Conservation (phyloP, 345 rosid genomes). For the Carallia brachiata region DNA sequence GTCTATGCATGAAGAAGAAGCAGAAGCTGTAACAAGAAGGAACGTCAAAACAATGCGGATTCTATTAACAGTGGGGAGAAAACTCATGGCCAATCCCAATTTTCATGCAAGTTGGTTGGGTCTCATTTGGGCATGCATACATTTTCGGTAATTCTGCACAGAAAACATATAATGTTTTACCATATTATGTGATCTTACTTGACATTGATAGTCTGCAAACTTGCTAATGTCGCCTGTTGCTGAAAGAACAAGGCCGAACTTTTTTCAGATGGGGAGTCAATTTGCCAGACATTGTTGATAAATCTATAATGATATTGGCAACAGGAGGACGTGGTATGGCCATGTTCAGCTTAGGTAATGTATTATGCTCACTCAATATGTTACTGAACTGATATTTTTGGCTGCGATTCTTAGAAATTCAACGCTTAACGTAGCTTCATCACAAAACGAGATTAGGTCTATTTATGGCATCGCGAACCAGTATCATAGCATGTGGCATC, state of each 20-base stretch:
- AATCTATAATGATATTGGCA: conserved; percentile 66
- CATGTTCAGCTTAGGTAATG: conserved; percentile 87
- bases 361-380: not conserved
- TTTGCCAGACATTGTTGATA: conserved; percentile 58
- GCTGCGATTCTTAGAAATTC: not conserved
- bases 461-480: conserved; percentile 72
- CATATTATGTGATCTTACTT: not conserved
- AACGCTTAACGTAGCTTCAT: not conserved
- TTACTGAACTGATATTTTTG: not conserved
- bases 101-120: conserved; percentile 69
- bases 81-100: conserved; percentile 72
- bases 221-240: not conserved
- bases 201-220: not conserved
- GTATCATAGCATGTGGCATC: conserved; percentile 73
- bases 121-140: conserved; percentile 76
- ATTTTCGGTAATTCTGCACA: conserved; percentile 50
- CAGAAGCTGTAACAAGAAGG: conserved; percentile 37
- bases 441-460: conserved; percentile 46
- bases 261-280: conserved; percentile 57
- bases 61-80: conserved; percentile 60
- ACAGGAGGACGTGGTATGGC: conserved; percentile 97
- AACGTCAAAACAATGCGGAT: conserved; percentile 40
- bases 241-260: not conserved
- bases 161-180: too few relatives aligned
- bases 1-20: conserved; percentile 18